phyloP scores from a whole-genome alignment of 345 rosid species.

The Kernera saxatilis region DNA sequence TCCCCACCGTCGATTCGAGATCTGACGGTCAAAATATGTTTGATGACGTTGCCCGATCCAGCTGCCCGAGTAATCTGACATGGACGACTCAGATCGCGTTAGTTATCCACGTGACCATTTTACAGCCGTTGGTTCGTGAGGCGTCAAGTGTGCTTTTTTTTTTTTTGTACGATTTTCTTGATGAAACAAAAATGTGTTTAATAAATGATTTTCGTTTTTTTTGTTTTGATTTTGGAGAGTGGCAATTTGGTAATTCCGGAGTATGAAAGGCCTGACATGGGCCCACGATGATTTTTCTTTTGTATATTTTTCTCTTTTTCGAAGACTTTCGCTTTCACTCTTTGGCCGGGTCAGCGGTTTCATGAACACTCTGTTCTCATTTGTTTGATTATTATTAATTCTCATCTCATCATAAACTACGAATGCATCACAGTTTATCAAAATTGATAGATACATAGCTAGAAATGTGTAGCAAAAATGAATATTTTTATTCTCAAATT shows the following conservation, averaged over 20 bases:
- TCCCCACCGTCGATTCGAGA: slow-evolving; percentile 11
- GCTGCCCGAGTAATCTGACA: slow-evolving; percentile 20
- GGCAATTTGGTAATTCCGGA: slow-evolving; percentile 3
- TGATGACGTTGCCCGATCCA: slow-evolving; percentile 17
- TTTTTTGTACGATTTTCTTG: neutral
- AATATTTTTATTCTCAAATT: neutral
- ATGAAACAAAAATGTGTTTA: neutral
- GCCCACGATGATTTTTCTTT: neutral
- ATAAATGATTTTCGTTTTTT: neutral
- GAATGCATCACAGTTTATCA: neutral
- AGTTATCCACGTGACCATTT: neutral
- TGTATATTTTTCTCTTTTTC: too few species aligned
- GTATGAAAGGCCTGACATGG: slow-evolving; percentile 14
- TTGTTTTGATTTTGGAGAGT: neutral
- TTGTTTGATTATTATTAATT: neutral
- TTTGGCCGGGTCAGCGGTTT: slow-evolving; percentile 17
- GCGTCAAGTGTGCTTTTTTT: neutral
- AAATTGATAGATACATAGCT: neutral
- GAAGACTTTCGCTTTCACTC: neutral
- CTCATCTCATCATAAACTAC: neutral
- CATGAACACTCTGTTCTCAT: neutral
- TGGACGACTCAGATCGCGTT: slow-evolving; percentile 19
- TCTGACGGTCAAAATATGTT: slow-evolving; percentile 24
- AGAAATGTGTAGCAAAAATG: too few species aligned
- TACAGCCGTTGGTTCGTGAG: slow-evolving; percentile 14